Conservation (phyloP, 306 rosid genomes). For the Castanopsis chinensis region DNA sequence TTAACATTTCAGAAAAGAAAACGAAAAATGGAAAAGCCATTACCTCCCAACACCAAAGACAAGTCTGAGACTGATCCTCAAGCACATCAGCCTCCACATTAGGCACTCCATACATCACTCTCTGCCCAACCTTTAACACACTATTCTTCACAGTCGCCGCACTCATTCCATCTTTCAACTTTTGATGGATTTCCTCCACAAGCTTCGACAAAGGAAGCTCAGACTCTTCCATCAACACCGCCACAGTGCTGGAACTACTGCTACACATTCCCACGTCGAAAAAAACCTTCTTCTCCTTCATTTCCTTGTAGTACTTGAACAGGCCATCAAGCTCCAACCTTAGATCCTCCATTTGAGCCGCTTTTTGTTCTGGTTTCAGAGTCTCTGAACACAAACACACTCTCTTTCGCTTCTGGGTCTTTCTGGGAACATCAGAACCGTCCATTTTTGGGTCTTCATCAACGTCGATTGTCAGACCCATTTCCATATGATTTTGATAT, state of each 20-base stretch:
- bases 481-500: constrained; percentile 2
- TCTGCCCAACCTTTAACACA: constrained; percentile 69
- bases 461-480: constrained; percentile 13
- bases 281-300: constrained; percentile 34
- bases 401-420: constrained; percentile 61
- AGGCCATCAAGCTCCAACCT: constrained; percentile 55
- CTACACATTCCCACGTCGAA: constrained; percentile 37
- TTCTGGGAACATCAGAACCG: constrained; percentile 32
- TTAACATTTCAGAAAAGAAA: background rate
- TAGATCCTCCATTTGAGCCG: constrained; percentile 35
- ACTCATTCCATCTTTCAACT: constrained; percentile 26
- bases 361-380: constrained; percentile 46
- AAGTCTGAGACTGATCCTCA: constrained; percentile 68
- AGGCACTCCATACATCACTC: constrained; percentile 71
- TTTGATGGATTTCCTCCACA: constrained; percentile 52
- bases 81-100: constrained; percentile 84
- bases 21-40: background rate
- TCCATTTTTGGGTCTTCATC: constrained; percentile 17
- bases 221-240: constrained; percentile 76
- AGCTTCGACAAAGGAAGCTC: constrained; percentile 71
- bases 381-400: constrained; percentile 11
- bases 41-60: constrained; percentile 99
- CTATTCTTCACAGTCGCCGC: constrained; percentile 63
- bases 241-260: constrained; percentile 42
- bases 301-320: constrained; percentile 54